Evolutionary conservation across 805 yeast species (phyloP).

Genomic region (Metschnikowia cubensis): DNA sequence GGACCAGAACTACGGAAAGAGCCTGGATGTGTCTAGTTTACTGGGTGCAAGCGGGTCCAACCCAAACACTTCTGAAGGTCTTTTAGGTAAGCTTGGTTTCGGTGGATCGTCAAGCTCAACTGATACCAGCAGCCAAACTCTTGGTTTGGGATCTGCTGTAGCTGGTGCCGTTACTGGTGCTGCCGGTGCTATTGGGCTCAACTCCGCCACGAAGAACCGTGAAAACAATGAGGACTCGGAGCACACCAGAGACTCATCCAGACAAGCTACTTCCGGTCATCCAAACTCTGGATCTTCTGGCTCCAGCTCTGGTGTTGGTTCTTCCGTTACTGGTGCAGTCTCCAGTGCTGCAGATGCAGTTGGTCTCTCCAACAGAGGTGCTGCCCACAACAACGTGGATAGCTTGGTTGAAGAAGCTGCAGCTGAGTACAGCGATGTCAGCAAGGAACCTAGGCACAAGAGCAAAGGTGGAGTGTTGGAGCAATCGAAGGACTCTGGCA

Average conservation of each 20-base stretch:
- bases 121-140: background rate
- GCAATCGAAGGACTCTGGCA: slow-evolving; percentile 1
- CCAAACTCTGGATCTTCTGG: slow-evolving; percentile 1
- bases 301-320: slow-evolving; percentile 7
- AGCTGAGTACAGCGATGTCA: slow-evolving; percentile 7
- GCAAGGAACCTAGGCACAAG: slow-evolving; percentile 10
- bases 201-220: background rate
- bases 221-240: background rate
- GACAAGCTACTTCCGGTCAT: background rate
- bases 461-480: slow-evolving; percentile 9
- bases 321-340: slow-evolving; percentile 18
- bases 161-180: slow-evolving; percentile 20
- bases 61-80: slow-evolving; percentile 9
- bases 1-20: background rate
- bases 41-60: background rate
- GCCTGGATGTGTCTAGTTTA: background rate
- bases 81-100: slow-evolving; percentile 10
- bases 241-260: background rate
- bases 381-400: slow-evolving; percentile 12
- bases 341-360: slow-evolving; percentile 20
- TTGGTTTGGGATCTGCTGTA: slow-evolving; percentile 12
- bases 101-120: slow-evolving; percentile 2
- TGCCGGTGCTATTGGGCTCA: slow-evolving; percentile 18
- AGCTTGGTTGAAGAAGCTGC: slow-evolving; percentile 22
- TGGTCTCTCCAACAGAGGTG: slow-evolving; percentile 9